These are phyloP conservation scores for Saturnispora diversa DNA, from an alignment of 805 yeast species.

Conservation along the genomic window DNA sequence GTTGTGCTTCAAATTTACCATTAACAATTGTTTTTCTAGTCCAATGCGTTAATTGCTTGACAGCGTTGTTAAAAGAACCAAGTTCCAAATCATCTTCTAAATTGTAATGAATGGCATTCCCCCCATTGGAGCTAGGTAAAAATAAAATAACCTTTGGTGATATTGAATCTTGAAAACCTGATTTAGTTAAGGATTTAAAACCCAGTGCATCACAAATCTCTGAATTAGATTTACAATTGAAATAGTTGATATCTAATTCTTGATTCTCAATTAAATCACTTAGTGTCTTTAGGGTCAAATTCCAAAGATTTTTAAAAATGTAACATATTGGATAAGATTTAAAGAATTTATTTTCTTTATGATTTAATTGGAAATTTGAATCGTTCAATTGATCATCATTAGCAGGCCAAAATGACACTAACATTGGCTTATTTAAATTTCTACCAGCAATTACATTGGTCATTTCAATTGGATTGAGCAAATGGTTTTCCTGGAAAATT, in stretches of 20 bases:
- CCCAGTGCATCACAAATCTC: constrained; percentile 48
- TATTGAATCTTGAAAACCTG: constrained; percentile 6
- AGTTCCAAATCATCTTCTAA: not conserved
- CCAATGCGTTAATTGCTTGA: constrained; percentile 35
- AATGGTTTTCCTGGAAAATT: not conserved
- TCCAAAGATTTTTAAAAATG: constrained; percentile 51
- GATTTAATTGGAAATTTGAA: constrained; percentile 29
- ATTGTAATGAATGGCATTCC: constrained; percentile 40
- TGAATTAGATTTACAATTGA: constrained; percentile 47
- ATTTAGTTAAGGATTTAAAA: constrained; percentile 28
- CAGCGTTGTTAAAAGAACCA: constrained; percentile 13
- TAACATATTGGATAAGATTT: constrained; percentile 41
- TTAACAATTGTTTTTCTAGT: constrained; percentile 31
- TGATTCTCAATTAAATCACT: constrained; percentile 10
- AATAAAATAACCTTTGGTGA: constrained; percentile 29
- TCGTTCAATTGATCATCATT: constrained; percentile 33
- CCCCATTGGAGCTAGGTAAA: constrained; percentile 41
- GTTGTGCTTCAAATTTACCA: constrained; percentile 7
- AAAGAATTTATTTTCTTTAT: constrained; percentile 31
- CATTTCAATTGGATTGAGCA: constrained; percentile 31
- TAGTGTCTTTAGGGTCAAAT: constrained; percentile 43
- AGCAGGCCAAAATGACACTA: constrained; percentile 64
- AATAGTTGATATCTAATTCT: constrained; percentile 36
- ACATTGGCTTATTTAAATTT: constrained; percentile 35
- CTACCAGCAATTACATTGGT: constrained; percentile 46